Base-by-base conservation (phyloP, 441 rosid genomes). In the Bocquillonia castaneifolia region DNA sequence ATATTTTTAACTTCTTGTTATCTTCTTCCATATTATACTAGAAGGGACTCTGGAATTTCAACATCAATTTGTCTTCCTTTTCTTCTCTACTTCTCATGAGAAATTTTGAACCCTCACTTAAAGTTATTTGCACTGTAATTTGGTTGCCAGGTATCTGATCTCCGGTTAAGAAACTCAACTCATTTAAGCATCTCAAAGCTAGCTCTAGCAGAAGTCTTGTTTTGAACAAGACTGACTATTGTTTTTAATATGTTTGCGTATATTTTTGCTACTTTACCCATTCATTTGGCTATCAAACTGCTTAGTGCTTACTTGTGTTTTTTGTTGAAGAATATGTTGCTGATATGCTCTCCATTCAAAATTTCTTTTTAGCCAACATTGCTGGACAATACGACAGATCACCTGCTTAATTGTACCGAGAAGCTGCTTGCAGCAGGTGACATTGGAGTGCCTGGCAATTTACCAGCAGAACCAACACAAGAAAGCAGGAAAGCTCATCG, bases 301-400 rank as follows among this genome's bases (percentile, higher is more conserved):
- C 42, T 22, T 59, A 51, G 40, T 23, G 28, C 25, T n/a, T 22
- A 22, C 52, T 53, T 55, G 31, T 18, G 32, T 26, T 23, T 59
- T 36, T 25, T 66, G 52, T 8, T 60, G 28, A 66, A 62, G 28
- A 22, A 3, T 63, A 51, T 65, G 39, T 65, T 52, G 63, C 29
- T 52, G 54, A 40, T 28, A 28, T 58, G 31, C 34, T 72, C 20
- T 65, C 34, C 25, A 32, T 45, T 42, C 10, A 48, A 22, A 34
- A 58, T 51, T 58, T 13, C 39, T 69, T 55, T 72, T 50, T 67
- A 56, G 71, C 88, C 79, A 84, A 68, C 84, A n/a, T 55, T 72
- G 61, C 66, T 88, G 79, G 92, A 82, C 68, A 83, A 84, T 79
- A 74, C 86, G 67, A 53, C 80, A 77, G 91, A 81, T 73, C 93